phyloP scores from a whole-genome alignment of 208 protist genomes.

The Crithidia thermophila region DNA sequence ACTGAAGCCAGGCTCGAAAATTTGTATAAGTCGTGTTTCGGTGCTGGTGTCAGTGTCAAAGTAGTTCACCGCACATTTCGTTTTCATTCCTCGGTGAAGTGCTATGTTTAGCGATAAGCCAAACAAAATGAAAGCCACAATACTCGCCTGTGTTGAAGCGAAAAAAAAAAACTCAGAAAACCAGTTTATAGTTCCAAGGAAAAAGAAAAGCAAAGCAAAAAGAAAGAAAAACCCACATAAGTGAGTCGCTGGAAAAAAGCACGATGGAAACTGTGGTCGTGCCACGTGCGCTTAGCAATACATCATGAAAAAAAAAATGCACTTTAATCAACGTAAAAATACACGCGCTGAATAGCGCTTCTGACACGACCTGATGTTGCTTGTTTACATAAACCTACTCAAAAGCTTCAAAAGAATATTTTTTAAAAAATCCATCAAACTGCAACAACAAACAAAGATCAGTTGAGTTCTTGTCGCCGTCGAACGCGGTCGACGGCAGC shows the following conservation, averaged over 20 bases:
- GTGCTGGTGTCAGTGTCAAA: too few relatives aligned
- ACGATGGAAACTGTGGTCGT: too few relatives aligned
- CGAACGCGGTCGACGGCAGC: constrained; percentile 73
- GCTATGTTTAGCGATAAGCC: too few relatives aligned
- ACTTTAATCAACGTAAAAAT: background rate
- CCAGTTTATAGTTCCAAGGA: background rate
- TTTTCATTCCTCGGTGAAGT: too few relatives aligned
- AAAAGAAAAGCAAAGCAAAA: background rate
- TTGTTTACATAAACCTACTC: too few relatives aligned
- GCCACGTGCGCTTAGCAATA: too few relatives aligned
- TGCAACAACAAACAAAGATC: constrained; percentile 8
- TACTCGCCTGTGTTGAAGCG: too few relatives aligned
- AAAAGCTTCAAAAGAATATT: constrained; percentile 16
- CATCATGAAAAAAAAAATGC: background rate
- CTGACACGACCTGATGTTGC: too few relatives aligned
- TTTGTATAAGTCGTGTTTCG: too few relatives aligned
- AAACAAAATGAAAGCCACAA: too few relatives aligned
- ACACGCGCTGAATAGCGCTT: background rate
- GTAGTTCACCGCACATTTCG: too few relatives aligned
- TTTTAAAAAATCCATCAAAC: background rate
- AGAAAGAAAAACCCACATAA: background rate
- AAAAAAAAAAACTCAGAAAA: background rate
- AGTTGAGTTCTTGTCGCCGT: constrained; percentile 30
- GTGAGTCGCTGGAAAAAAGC: background rate
- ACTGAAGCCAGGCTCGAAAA: too few relatives aligned